phyloP scores from a whole-genome alignment of 306 rosid species.

The Dalbergia cochinchinensis region DNA sequence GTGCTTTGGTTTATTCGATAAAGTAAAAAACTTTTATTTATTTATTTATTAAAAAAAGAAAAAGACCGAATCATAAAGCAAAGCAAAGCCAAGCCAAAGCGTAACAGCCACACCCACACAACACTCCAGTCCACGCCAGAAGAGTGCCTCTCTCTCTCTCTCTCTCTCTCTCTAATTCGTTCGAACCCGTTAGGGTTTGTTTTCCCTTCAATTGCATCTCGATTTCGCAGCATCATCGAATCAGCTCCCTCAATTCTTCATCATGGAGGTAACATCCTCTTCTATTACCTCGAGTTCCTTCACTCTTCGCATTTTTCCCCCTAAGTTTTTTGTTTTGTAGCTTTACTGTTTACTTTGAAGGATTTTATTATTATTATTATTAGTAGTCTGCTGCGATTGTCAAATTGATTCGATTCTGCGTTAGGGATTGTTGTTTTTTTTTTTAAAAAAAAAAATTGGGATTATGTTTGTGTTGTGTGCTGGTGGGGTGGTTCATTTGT shows the following conservation, averaged over 20 bases:
- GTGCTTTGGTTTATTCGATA: constrained; percentile 28
- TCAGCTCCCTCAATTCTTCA: constrained; percentile 33
- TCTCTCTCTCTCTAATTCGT: constrained; percentile 38
- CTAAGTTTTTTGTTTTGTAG: not conserved
- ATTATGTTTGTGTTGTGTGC: not conserved
- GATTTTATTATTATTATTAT: not conserved
- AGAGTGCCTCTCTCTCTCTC: not conserved
- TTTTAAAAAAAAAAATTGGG: not conserved
- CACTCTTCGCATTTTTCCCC: not conserved
- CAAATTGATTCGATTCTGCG: constrained; percentile 24
- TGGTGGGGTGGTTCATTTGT: not conserved
- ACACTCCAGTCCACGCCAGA: constrained; percentile 7
- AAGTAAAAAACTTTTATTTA: too few species aligned
- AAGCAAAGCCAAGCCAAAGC: not conserved
- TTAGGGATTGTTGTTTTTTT: not conserved
- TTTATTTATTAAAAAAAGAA: too few species aligned
- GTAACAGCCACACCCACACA: constrained; percentile 30
- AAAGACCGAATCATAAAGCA: not conserved
- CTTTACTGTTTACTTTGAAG: constrained; percentile 1
- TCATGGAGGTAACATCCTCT: constrained; percentile 52
- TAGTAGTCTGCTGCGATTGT: not conserved
- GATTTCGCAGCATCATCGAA: constrained; percentile 26
- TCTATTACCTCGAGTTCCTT: not conserved
- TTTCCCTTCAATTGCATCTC: constrained; percentile 14
- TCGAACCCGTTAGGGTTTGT: constrained; percentile 48